These are phyloP conservation scores for Torulaspora maleeae DNA, from an alignment of 805 yeast species.

Conservation along the genomic window DNA sequence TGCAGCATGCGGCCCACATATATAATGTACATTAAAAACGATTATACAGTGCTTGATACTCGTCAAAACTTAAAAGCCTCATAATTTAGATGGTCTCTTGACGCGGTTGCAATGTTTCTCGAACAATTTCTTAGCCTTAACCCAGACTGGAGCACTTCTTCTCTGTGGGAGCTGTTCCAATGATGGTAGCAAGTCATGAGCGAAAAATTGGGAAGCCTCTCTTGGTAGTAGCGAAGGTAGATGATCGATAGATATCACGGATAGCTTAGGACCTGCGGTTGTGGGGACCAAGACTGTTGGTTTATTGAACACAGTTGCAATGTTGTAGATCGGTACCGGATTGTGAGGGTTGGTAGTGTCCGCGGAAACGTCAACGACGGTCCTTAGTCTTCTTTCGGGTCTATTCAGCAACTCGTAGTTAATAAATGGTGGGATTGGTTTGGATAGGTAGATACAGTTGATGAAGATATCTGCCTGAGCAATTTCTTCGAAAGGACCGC, in stretches of 20 bases:
- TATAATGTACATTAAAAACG: conserved; percentile 12
- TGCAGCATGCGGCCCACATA: conserved; percentile 1
- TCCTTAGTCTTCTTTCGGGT: conserved; percentile 70
- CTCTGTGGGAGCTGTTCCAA: conserved; percentile 80
- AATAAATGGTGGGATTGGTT: conserved; percentile 91
- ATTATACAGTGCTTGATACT: neutral
- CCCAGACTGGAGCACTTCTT: conserved; percentile 84
- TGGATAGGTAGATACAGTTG: conserved; percentile 91
- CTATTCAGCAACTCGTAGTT: conserved; percentile 62
- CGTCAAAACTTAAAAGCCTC: neutral
- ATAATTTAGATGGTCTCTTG: conserved; percentile 43
- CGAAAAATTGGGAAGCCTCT: conserved; percentile 91
- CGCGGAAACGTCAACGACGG: conserved; percentile 96
- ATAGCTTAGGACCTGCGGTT: conserved; percentile 73
- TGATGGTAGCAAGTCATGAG: conserved; percentile 84
- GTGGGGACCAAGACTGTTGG: conserved; percentile 87
- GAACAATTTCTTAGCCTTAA: conserved; percentile 75
- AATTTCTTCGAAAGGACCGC: conserved; percentile 96
- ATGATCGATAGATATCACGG: conserved; percentile 94
- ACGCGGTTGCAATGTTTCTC: conserved; percentile 81
- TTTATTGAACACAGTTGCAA: conserved; percentile 84
- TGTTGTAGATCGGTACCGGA: conserved; percentile 89
- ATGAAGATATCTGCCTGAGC: conserved; percentile 81
- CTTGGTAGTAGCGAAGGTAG: conserved; percentile 93
- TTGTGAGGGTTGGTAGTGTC: conserved; percentile 98